Evolutionary conservation across 192 early-diverging fungal species (phyloP).

Genomic region (Backusella sp.): DNA sequence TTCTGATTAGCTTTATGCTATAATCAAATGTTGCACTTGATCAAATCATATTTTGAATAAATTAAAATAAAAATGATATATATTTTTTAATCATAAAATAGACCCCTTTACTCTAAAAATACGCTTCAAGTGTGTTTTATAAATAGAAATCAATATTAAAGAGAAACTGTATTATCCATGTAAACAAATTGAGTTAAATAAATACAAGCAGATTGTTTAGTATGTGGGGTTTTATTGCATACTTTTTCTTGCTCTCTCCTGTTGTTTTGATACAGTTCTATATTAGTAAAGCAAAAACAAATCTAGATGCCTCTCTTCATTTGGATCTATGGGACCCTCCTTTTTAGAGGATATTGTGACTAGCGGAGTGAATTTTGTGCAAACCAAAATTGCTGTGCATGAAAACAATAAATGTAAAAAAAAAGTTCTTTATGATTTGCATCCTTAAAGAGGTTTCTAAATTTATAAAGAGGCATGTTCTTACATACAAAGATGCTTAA

Average conservation of each 20-base stretch:
- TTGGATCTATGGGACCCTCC: background rate
- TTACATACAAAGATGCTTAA: background rate
- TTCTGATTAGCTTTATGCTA: background rate
- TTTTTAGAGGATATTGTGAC: background rate
- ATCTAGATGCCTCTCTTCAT: background rate
- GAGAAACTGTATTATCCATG: background rate
- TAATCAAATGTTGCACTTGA: conserved; percentile 5
- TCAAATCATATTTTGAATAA: background rate
- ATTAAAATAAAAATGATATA: background rate
- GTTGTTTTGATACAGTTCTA: background rate
- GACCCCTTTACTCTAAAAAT: background rate
- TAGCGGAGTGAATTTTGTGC: background rate
- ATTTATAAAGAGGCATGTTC: background rate
- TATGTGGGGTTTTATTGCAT: background rate
- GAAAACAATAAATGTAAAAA: background rate
- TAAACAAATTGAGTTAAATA: background rate
- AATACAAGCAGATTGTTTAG: background rate
- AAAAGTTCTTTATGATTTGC: background rate
- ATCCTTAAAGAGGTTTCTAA: background rate
- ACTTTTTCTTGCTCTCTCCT: background rate
- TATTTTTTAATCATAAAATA: background rate
- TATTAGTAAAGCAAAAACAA: background rate
- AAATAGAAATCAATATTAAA: background rate
- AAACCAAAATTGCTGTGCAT: background rate
- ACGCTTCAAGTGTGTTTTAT: background rate